Conservation (phyloP, 2,329 filamentous ascomycete species). For the Clarireedia homoeocarpa region DNA sequence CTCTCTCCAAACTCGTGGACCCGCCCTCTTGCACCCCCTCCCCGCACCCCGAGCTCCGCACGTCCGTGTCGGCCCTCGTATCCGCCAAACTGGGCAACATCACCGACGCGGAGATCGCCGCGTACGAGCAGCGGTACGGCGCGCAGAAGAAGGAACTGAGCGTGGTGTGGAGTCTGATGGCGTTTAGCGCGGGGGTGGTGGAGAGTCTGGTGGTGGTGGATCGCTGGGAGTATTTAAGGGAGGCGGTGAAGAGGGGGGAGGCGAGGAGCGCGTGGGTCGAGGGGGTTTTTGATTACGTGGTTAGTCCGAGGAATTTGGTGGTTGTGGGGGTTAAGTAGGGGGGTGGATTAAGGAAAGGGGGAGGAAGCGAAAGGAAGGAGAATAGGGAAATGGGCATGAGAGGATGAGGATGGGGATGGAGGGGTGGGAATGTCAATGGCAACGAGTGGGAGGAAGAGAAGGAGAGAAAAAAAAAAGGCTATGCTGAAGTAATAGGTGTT, state of each 20-base stretch:
- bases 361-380: too few species aligned
- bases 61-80: conserved; percentile 51
- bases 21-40: background rate
- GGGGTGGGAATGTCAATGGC: too few species aligned
- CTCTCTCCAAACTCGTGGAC: conserved; percentile 61
- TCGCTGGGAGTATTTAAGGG: conserved; percentile 77
- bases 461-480: too few species aligned
- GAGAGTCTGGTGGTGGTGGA: conserved; percentile 89
- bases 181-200: conserved; percentile 81
- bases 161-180: conserved; percentile 91
- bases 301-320: conserved; percentile 85
- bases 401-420: too few species aligned
- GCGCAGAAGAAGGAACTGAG: conserved; percentile 72
- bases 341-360: background rate
- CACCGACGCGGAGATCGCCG: conserved; percentile 65
- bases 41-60: background rate
- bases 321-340: conserved; percentile 75
- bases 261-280: conserved; percentile 82
- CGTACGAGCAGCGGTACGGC: conserved; percentile 59
- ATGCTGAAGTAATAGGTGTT: too few species aligned
- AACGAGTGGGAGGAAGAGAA: too few species aligned
- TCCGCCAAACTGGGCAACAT: conserved; percentile 57
- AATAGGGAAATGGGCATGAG: too few species aligned
- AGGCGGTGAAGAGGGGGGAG: conserved; percentile 64
- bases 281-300: conserved; percentile 78